Conservation (phyloP, 2,329 filamentous ascomycete species). For the Alternaria ethzedia region DNA sequence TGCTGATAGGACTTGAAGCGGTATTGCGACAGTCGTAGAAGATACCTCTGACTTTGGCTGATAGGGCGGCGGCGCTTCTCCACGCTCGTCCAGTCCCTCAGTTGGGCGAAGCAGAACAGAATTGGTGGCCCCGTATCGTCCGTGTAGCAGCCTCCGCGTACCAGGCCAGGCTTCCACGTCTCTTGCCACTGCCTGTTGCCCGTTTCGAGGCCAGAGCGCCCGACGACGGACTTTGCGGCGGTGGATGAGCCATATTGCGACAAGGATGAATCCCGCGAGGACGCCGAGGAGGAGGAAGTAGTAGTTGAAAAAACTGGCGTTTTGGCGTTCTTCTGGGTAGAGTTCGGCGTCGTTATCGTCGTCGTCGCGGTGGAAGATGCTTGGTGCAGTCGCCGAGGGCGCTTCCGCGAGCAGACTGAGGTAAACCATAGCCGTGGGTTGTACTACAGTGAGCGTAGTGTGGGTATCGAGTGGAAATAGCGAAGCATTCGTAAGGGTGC, state of each 20-base stretch:
- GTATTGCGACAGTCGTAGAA: slow-evolving; percentile 35
- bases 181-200: slow-evolving; percentile 44
- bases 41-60: slow-evolving; percentile 41
- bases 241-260: slow-evolving; percentile 54
- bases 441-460: not conserved
- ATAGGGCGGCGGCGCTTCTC: slow-evolving; percentile 71
- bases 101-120: slow-evolving; percentile 38
- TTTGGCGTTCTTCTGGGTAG: not conserved
- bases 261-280: slow-evolving; percentile 53
- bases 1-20: slow-evolving; percentile 48
- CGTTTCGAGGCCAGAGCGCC: slow-evolving; percentile 30
- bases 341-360: not conserved
- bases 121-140: slow-evolving; percentile 26
- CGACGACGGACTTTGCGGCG: slow-evolving; percentile 50
- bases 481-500: not conserved
- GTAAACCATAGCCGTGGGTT: not conserved
- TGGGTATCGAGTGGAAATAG: not conserved
- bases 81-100: slow-evolving; percentile 68
- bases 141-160: slow-evolving; percentile 40
- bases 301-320: slow-evolving; percentile 49
- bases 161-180: slow-evolving; percentile 46
- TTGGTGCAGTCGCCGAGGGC: not conserved
- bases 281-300: slow-evolving; percentile 66
- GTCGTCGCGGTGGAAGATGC: not conserved
- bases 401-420: not conserved